Evolutionary conservation across 768 basidiomycete genomes (phyloP).

Genomic region (Lentinula boryana): DNA sequence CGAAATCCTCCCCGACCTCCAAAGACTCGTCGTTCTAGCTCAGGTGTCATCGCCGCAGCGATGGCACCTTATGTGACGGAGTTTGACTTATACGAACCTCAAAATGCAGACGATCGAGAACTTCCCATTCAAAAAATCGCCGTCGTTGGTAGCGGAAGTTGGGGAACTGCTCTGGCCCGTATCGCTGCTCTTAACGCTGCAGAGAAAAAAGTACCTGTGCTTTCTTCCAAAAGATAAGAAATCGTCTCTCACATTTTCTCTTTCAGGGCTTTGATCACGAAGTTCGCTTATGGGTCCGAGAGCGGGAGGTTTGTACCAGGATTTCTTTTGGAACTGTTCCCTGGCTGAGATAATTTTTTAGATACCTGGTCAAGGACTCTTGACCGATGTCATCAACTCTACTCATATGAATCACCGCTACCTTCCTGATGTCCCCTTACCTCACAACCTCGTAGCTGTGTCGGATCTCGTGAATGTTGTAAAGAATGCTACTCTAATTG

Average conservation of each 20-base stretch:
- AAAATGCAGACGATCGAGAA: slow-evolving; percentile 1
- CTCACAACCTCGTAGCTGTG: slow-evolving; percentile 10
- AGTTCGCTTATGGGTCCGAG: slow-evolving; percentile 12
- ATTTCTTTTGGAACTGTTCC: background rate
- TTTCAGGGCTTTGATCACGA: slow-evolving; percentile 8
- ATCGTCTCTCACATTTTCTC: background rate
- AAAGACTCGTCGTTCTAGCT: slow-evolving; percentile 8
- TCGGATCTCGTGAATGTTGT: slow-evolving; percentile 7
- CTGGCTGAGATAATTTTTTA: background rate
- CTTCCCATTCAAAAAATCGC: slow-evolving; percentile 9
- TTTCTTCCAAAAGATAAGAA: background rate
- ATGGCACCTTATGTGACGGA: slow-evolving; percentile 11
- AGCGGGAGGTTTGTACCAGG: slow-evolving; percentile 8
- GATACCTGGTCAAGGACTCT: slow-evolving; percentile 8
- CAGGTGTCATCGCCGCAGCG: slow-evolving; percentile 6
- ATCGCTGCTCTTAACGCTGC: slow-evolving; percentile 5
- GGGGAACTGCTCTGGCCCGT: slow-evolving; percentile 11
- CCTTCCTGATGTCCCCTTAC: slow-evolving; percentile 9
- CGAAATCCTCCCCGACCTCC: background rate
- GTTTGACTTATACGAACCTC: slow-evolving; percentile 11
- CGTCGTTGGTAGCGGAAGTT: slow-evolving; percentile 10
- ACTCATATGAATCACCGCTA: slow-evolving; percentile 9
- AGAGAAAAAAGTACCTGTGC: background rate
- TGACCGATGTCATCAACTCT: slow-evolving; percentile 9
- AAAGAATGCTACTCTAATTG: slow-evolving; percentile 8